phyloP scores from a whole-genome alignment of 257 asterid genomes.

The Fraxinus quadrangulata region DNA sequence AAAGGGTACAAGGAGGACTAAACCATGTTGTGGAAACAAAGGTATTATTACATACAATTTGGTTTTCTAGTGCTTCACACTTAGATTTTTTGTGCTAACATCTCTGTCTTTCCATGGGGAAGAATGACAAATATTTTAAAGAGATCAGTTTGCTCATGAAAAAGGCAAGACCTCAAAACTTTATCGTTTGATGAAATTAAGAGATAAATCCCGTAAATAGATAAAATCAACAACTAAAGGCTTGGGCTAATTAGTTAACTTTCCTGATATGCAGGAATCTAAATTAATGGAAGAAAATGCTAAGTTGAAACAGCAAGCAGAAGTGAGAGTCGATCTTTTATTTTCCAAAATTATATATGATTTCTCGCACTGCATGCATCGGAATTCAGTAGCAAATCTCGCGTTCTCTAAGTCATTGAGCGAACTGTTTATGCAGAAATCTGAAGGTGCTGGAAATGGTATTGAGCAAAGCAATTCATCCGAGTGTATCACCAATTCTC shows the following conservation, averaged over 20 bases:
- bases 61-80: not conserved
- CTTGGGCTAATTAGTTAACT: not conserved
- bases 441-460: slow-evolving; percentile 12
- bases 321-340: slow-evolving; percentile 7
- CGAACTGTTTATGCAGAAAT: slow-evolving; percentile 20
- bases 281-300: slow-evolving; percentile 56
- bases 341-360: not conserved
- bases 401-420: no score
- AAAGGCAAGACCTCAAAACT: slow-evolving; percentile 52
- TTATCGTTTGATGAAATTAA: not conserved
- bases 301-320: slow-evolving; percentile 47
- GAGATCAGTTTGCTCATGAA: slow-evolving; percentile 58
- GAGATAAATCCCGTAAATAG: no score
- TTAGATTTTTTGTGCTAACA: not conserved
- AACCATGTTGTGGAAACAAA: slow-evolving; percentile 52
- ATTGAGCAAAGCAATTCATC: slow-evolving; percentile 47
- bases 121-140: slow-evolving; percentile 51
- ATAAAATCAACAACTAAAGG: no score
- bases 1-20: slow-evolving; percentile 52
- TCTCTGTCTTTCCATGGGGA: slow-evolving; percentile 20
- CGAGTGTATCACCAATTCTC: slow-evolving; percentile 35
- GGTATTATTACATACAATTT: slow-evolving; percentile 26
- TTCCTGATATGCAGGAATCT: slow-evolving; percentile 51
- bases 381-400: not conserved
- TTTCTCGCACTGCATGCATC: not conserved